Conservation (phyloP, 495 filamentous ascomycete species). For the Hypoxylon fuscum region DNA sequence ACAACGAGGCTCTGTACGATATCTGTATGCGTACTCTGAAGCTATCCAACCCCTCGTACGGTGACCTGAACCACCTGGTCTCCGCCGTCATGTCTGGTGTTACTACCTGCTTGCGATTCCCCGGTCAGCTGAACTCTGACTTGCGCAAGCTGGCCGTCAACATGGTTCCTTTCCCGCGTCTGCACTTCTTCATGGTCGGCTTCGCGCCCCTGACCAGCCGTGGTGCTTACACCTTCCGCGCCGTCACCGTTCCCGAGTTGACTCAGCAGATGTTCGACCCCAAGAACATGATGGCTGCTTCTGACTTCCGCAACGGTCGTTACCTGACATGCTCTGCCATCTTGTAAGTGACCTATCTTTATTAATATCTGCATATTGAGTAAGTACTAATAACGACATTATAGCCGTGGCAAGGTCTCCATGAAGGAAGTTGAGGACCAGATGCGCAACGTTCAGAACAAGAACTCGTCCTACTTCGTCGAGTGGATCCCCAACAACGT, state of each 20-base stretch:
- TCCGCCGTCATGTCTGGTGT: conserved; percentile 99
- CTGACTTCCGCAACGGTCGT: conserved; percentile 99
- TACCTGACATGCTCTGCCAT: conserved; percentile 99
- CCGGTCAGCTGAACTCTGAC: conserved; percentile 99
- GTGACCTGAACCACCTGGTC: conserved; percentile 99
- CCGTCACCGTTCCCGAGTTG: conserved; percentile 96
- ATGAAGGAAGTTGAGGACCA: conserved; percentile 99
- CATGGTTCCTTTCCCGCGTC: conserved; percentile 99
- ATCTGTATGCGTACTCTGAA: conserved; percentile 99
- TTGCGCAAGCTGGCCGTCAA: conserved; percentile 99
- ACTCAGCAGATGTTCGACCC: conserved; percentile 99
- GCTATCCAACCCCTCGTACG: conserved; percentile 97
- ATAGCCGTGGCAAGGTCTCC: conserved; percentile 95
- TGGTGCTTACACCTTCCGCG: conserved; percentile 94
- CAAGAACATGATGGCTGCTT: conserved; percentile 99
- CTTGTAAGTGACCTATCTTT: conserved; percentile 62
- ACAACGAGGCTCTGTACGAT: conserved; percentile 99
- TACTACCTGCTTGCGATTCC: conserved; percentile 98
- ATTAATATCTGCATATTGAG: background rate
- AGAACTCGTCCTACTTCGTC: conserved; percentile 99
- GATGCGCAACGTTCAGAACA: conserved; percentile 99
- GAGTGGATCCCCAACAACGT: conserved; percentile 99
- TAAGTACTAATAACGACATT: conserved; percentile 42
- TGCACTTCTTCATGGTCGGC: conserved; percentile 99
- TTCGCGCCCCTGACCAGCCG: conserved; percentile 98